Conservation (phyloP, 2,329 filamentous ascomycete genomes). For the Colletotrichum sublineola region DNA sequence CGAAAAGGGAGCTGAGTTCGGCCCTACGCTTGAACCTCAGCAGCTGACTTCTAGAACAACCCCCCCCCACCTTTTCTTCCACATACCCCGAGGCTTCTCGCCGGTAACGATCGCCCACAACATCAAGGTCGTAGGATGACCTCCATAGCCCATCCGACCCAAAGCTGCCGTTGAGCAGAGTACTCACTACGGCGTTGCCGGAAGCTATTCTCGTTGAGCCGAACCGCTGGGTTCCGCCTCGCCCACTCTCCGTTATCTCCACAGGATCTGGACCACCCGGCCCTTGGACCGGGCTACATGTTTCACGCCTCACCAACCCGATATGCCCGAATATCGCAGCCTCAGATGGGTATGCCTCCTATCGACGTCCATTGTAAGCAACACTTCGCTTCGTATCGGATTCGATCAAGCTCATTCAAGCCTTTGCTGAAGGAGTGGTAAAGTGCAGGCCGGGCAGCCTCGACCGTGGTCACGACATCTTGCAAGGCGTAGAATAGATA, state of each 20-base stretch:
- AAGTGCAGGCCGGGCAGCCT: neutral
- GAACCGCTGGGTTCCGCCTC: constrained; percentile 6
- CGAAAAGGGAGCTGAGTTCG: constrained; percentile 21
- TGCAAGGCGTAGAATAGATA: neutral
- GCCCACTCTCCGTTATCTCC: neutral
- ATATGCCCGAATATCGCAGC: neutral
- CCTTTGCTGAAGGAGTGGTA: neutral
- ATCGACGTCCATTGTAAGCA: neutral
- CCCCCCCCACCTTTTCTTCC: neutral
- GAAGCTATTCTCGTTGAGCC: constrained; percentile 1
- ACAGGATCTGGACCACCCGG: neutral
- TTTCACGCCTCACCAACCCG: neutral
- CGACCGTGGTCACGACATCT: neutral
- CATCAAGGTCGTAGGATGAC: neutral
- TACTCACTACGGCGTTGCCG: neutral
- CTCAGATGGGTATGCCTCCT: neutral
- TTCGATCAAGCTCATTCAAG: neutral
- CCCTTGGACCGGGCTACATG: too few relatives aligned
- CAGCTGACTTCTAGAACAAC: neutral
- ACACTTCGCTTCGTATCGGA: neutral
- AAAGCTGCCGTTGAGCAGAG: constrained; percentile 1
- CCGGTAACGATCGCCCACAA: neutral
- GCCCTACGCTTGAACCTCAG: neutral
- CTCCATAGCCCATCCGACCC: constrained; percentile 13
- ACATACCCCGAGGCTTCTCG: neutral